A percentile compares a stretch with the other conserved stretches of the same genome.
phyloP scores from a whole-genome alignment of 345 rosid species.

The Hevea brasiliensis region DNA sequence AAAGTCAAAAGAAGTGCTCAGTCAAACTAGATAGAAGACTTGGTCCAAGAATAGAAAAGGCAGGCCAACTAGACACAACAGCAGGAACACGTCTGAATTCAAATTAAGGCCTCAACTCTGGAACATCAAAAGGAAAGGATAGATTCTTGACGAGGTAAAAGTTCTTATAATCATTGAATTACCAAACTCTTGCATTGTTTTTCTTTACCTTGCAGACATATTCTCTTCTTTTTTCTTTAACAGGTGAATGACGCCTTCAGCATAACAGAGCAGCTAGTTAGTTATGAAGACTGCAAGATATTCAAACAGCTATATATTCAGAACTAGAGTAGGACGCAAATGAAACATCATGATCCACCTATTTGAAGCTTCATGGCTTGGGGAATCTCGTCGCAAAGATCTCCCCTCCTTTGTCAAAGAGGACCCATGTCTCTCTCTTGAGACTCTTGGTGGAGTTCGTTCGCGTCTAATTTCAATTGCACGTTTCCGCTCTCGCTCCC shows the following conservation, averaged over 20 bases:
- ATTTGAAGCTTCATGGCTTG: conserved; percentile 70
- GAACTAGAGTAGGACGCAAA: conserved; percentile 57
- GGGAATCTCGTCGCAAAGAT: conserved; percentile 63
- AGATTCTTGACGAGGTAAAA: conserved; percentile 36
- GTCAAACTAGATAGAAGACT: conserved; percentile 7
- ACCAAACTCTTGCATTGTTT: conserved; percentile 48
- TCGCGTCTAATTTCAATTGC: conserved; percentile 61
- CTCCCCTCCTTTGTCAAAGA: conserved; percentile 63
- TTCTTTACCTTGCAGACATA: conserved; percentile 95
- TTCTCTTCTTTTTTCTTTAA: conserved; percentile 92
- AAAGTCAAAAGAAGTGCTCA: neutral
- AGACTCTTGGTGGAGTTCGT: conserved; percentile 62
- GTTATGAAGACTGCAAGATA: conserved; percentile 56
- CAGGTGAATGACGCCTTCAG: conserved; percentile 97
- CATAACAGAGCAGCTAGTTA: conserved; percentile 86
- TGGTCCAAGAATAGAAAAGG: conserved; percentile 9
- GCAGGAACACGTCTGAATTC: neutral
- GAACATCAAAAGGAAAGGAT: conserved; percentile 27
- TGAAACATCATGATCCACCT: conserved; percentile 89
- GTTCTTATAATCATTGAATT: conserved; percentile 42
- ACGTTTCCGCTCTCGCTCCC: conserved; percentile 67
- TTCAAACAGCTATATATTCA: conserved; percentile 59
- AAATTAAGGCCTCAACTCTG: neutral
- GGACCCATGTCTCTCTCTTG: conserved; percentile 74
- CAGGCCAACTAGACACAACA: conserved; percentile 16